Evolutionary conservation across 306 rosid genomes (phyloP).

Genomic region (Lablab purpureus): DNA sequence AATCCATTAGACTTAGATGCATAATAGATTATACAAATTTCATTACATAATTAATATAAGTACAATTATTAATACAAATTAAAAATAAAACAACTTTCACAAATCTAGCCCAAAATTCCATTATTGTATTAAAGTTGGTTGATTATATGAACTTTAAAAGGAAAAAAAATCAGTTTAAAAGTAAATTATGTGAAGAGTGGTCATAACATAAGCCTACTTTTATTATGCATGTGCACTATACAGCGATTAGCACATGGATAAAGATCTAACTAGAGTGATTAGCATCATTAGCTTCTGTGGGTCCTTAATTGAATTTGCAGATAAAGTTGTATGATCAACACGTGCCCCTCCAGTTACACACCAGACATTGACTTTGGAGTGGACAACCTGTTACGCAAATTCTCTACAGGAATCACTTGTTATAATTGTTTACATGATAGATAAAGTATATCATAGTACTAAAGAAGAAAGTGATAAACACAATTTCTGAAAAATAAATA

Average conservation of each 20-base stretch:
- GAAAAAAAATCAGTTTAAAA: not conserved
- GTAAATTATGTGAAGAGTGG: not conserved
- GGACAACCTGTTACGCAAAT: not conserved
- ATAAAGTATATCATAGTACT: conserved; percentile 29
- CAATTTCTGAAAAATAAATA: conserved; percentile 44
- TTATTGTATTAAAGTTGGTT: not conserved
- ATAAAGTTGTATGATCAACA: not conserved
- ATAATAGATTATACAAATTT: too few species aligned
- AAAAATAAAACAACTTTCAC: too few species aligned
- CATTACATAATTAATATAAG: too few species aligned
- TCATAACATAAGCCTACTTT: not conserved
- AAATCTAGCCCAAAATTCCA: too few species aligned
- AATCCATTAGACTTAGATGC: too few species aligned
- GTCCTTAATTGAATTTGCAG: conserved; percentile 4
- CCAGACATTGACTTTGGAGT: not conserved
- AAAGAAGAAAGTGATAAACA: conserved; percentile 25
- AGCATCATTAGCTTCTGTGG: not conserved
- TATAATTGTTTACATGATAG: conserved; percentile 43
- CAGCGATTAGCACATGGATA: not conserved
- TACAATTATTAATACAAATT: too few species aligned
- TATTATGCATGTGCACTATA: not conserved
- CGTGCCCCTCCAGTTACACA: not conserved
- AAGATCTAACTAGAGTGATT: not conserved
- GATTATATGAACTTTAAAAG: not conserved
- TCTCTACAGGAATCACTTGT: conserved; percentile 41